Evolutionary conservation across 1,284 basidiomycete genomes (phyloP), one percentile per base, ranked within the genome.

Genomic region (Melampsora abietis-canadensis): DNA sequence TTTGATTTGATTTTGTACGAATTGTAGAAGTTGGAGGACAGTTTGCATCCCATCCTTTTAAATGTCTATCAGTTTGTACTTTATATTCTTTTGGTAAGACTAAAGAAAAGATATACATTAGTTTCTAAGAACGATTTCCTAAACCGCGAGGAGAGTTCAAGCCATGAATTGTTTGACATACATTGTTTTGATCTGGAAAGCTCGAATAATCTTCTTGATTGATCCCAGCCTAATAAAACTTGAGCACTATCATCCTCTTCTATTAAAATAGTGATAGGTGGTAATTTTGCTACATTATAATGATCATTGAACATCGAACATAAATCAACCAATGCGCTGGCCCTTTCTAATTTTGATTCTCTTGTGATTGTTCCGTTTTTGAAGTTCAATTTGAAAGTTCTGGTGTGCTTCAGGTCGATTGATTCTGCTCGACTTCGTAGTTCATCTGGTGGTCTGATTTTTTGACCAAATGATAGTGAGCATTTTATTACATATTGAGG

Each of bases 31-130:
- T 24, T 76, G 69, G 40, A 48, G 31, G 66, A 77, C 68, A 17
- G 75, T 77, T 64, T 76, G 75, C 15, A 63, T 76, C 48, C 62
- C 72, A 30, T 54, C 48, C 46, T 75, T 34, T 10, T n/a, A 12
- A 48, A 37, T n/a, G 57, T 44, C 47, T 64, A 64, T 27, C 63
- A 54, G 12, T 30, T 34, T 37, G 2, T 37, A 21, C 14, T 44
- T 17, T 47, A 72, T 57, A 57, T 57, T 57, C 51, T 57, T 21
- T 57, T 57, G 51, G 51, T 24, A 57, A 30, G 15, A 15, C 51
- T 57, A 7, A 4, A 57, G 6, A 24, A 57, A 24, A 6, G 3
- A 24, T 24, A n/a, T 8, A 24, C 51, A 57, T 57, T 21, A 57
- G 27, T 24, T 27, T 12, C 21, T 6, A 44, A 44, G 12, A 12